Conservation (phyloP, 2,329 filamentous ascomycete species). For the Aciculosporium take region DNA sequence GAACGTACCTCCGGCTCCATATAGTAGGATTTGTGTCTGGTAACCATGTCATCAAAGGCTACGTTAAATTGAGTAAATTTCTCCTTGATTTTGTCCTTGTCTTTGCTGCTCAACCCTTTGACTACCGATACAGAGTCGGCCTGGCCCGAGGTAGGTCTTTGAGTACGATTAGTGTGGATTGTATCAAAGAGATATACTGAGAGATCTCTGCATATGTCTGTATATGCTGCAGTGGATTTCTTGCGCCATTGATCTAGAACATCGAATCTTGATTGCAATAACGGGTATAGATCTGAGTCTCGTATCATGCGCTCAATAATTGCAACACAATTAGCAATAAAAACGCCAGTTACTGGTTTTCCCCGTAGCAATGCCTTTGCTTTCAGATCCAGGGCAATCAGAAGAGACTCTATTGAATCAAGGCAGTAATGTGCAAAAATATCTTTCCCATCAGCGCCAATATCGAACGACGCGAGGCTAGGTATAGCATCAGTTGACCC, state of each 20-base stretch:
- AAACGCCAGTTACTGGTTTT: conserved; percentile 71
- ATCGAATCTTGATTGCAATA: conserved; percentile 52
- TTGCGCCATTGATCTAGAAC: conserved; percentile 77
- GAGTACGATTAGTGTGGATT: conserved; percentile 68
- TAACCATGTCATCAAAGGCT: conserved; percentile 77
- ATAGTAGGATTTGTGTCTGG: conserved; percentile 64
- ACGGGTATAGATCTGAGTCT: conserved; percentile 59
- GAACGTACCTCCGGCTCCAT: conserved; percentile 87
- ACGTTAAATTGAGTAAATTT: conserved; percentile 90
- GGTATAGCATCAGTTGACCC: conserved; percentile 51
- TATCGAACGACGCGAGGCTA: conserved; percentile 66
- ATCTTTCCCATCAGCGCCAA: conserved; percentile 74
- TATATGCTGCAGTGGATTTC: conserved; percentile 66
- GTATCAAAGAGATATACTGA: conserved; percentile 77
- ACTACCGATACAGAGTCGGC: conserved; percentile 72
- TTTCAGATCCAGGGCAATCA: conserved; percentile 62
- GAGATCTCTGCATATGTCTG: conserved; percentile 78
- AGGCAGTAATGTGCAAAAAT: conserved; percentile 82
- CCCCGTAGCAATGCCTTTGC: conserved; percentile 58
- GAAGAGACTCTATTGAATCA: conserved; percentile 73
- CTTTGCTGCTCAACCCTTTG: conserved; percentile 72
- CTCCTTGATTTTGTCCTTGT: conserved; percentile 90
- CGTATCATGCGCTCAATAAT: conserved; percentile 75
- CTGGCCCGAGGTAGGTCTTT: conserved; percentile 58
- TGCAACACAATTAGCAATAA: conserved; percentile 76